Evolutionary conservation across 2,329 filamentous ascomycete species (phyloP).

Genomic region (Pseudocercospora crystallina): DNA sequence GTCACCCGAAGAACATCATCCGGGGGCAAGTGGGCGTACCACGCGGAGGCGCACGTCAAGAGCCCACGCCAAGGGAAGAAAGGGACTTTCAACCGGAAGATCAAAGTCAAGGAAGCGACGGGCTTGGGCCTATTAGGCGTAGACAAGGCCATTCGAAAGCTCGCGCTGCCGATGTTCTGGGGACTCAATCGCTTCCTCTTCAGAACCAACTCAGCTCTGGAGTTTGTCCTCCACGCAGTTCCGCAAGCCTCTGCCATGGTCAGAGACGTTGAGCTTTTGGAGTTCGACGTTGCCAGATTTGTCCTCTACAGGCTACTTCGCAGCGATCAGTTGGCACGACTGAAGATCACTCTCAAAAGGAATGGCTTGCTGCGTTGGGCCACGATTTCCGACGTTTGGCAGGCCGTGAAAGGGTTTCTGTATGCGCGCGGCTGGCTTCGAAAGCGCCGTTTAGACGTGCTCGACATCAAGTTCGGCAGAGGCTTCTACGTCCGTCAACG

Average conservation of each 20-base stretch:
- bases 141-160: not conserved
- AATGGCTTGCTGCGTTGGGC: not conserved
- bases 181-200: not conserved
- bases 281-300: not conserved
- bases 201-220: not conserved
- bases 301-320: not conserved
- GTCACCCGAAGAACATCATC: no score
- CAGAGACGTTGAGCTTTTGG: not conserved
- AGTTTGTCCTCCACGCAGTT: not conserved
- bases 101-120: not conserved
- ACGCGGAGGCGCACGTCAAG: no score
- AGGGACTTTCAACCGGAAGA: no score
- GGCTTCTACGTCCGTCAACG: no score
- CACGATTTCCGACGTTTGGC: not conserved
- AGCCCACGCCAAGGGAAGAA: no score
- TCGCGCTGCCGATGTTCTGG: not conserved
- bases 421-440: no score
- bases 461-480: no score
- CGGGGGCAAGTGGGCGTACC: no score
- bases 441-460: no score
- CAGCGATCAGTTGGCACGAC: not conserved
- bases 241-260: not conserved
- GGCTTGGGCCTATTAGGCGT: not conserved
- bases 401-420: not conserved
- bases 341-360: not conserved